These are phyloP conservation scores for Protoeuglena noctilucae DNA, from an alignment of 139 green algal species.

Conservation along the genomic window DNA sequence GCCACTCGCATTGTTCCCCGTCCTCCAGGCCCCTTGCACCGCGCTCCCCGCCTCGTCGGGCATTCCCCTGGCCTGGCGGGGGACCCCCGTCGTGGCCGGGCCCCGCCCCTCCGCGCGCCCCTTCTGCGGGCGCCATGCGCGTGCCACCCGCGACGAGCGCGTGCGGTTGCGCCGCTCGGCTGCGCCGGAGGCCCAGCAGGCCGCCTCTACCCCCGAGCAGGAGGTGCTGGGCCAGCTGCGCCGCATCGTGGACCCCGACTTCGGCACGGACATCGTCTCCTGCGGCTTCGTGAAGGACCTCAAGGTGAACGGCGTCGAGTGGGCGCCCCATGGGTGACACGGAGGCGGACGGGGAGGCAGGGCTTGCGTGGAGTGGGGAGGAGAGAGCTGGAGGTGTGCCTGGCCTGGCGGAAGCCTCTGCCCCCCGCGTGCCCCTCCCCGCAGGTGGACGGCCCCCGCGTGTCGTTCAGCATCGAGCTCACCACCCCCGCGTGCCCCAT, in stretches of 20 bases:
- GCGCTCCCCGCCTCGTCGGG: neutral
- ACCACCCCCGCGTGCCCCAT: constrained; percentile 96
- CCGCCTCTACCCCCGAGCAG: constrained; percentile 11
- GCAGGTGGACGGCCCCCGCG: constrained; percentile 15
- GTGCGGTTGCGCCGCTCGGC: neutral
- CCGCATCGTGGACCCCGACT: constrained; percentile 90
- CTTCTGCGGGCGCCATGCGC: too few species aligned
- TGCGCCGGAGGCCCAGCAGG: neutral
- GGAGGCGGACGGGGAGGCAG: neutral
- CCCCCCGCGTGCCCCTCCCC: neutral
- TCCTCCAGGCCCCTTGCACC: too few species aligned
- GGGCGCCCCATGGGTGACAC: neutral
- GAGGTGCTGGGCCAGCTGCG: constrained; percentile 64
- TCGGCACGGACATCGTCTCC: constrained; percentile 86
- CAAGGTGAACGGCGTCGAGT: constrained; percentile 14
- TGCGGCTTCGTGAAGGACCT: constrained; percentile 95
- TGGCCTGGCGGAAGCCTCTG: neutral
- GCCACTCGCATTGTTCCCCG: too few species aligned
- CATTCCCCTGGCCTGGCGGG: neutral
- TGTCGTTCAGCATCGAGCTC: constrained; percentile 76
- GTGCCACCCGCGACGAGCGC: too few species aligned
- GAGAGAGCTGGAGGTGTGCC: neutral
- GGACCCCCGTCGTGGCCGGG: too few species aligned
- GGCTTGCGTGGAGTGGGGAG: neutral
- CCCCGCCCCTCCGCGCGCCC: too few species aligned